Percentiles rank a stretch among this genome's conserved stretches.
Conservation (phyloP, 768 basidiomycete species). For the Podaxis carcinomalis region DNA sequence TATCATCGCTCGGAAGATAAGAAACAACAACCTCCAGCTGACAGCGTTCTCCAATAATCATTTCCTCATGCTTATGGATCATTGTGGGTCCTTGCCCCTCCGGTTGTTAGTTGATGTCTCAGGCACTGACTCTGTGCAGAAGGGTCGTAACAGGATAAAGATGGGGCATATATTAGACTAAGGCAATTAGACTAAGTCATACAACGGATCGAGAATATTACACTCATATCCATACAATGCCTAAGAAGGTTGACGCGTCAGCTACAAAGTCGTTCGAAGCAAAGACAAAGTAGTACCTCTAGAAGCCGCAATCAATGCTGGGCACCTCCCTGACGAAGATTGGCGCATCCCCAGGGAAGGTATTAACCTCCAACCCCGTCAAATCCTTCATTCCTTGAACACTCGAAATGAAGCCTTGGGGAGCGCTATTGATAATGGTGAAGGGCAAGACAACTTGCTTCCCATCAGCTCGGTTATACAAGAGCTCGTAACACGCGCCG, state of each 20-base stretch:
- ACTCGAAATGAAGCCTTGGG: not conserved
- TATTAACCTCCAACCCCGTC: not conserved
- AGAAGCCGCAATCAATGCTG: conserved; percentile 4
- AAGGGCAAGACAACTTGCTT: conserved; percentile 1
- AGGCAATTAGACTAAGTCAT: not conserved
- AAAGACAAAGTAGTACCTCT: not conserved
- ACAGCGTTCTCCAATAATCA: no score
- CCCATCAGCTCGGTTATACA: conserved; percentile 5
- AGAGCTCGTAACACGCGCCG: conserved; percentile 7
- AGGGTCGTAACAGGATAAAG: no score
- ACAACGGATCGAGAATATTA: no score
- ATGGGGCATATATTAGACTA: no score
- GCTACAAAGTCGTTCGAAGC: not conserved
- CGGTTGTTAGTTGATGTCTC: no score
- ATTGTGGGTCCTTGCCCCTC: no score
- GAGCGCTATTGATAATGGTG: conserved; percentile 8
- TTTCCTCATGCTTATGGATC: no score
- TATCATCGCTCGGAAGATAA: no score
- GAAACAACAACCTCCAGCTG: no score
- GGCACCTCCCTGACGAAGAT: conserved; percentile 6
- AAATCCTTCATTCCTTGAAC: conserved; percentile 1
- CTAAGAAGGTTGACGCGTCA: not conserved
- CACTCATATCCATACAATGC: no score
- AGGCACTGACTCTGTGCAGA: no score
- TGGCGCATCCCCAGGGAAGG: conserved; percentile 1